A percentile compares a stretch with the other conserved stretches of the same genome.
phyloP scores from a whole-genome alignment of 2,329 filamentous ascomycete species.

The Claviceps sp. region DNA sequence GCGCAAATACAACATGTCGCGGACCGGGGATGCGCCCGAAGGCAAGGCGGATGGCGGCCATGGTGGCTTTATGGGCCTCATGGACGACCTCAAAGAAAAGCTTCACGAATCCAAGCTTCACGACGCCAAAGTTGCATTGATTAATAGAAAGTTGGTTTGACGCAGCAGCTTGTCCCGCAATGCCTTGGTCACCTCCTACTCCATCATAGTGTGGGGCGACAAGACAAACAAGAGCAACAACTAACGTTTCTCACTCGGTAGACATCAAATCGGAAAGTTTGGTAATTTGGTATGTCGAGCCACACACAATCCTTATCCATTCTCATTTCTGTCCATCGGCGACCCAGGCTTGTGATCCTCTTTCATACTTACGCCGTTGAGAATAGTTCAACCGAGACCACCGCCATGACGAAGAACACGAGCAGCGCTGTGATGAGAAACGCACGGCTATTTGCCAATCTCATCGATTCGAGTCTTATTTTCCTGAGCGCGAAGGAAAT shows the following conservation, averaged over 20 bases:
- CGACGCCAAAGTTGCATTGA: constrained; percentile 42
- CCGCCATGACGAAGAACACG: constrained; percentile 87
- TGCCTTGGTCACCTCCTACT: too few relatives aligned
- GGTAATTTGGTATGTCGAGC: constrained; percentile 39
- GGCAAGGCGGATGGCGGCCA: neutral
- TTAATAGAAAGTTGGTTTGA: constrained; percentile 41
- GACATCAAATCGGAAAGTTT: constrained; percentile 47
- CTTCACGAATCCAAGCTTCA: constrained; percentile 39
- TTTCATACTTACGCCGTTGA: neutral
- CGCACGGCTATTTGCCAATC: constrained; percentile 55
- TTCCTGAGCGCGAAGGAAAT: constrained; percentile 75
- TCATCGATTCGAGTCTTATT: constrained; percentile 82
- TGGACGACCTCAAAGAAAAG: constrained; percentile 42
- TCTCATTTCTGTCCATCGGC: neutral
- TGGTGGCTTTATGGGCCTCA: constrained; percentile 21
- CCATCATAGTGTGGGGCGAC: neutral
- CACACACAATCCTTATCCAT: neutral
- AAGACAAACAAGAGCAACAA: neutral
- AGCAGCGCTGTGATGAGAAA: constrained; percentile 71
- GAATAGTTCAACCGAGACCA: constrained; percentile 68
- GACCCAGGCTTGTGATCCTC: neutral
- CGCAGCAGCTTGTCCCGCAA: neutral
- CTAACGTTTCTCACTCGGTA: neutral
- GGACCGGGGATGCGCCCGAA: constrained; percentile 1
- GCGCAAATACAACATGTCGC: neutral